These are phyloP conservation scores for Gossypium longicalyx DNA, from an alignment of 345 rosid genomes.

Conservation along the genomic window DNA sequence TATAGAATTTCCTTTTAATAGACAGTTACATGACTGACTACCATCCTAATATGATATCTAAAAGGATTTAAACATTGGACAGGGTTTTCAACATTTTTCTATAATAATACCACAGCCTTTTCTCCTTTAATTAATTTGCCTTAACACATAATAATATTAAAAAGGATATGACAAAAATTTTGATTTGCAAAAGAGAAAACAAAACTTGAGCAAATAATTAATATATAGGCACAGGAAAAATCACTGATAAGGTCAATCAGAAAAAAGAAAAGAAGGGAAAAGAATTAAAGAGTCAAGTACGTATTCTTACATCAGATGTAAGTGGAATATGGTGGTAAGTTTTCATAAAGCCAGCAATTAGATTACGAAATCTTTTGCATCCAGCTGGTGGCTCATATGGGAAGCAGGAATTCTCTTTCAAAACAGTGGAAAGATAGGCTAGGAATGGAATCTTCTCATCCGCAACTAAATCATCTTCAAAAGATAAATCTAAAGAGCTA, in stretches of 20 bases:
- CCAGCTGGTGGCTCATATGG: constrained; percentile 95
- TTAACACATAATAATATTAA: neutral
- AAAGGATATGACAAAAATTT: neutral
- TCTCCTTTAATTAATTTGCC: neutral
- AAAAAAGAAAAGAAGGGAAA: neutral
- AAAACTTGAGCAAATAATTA: neutral
- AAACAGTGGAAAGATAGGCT: constrained; percentile 73
- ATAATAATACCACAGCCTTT: neutral
- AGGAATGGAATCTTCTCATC: constrained; percentile 98
- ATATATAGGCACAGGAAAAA: neutral
- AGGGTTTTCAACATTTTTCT: neutral
- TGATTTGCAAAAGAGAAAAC: neutral
- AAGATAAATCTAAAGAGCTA: constrained; percentile 84
- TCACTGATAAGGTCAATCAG: neutral
- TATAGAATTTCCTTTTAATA: no score
- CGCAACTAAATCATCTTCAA: constrained; percentile 89
- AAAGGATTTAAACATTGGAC: neutral
- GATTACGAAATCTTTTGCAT: constrained; percentile 70
- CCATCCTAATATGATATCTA: neutral
- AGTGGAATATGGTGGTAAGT: constrained; percentile 89
- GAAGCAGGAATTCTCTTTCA: constrained; percentile 62
- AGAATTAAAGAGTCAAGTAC: neutral
- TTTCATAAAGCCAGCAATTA: constrained; percentile 86
- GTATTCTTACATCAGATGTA: constrained; percentile 58
- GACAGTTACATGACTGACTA: no score